Conservation (phyloP, 1,284 basidiomycete species). For the Naganishia sp. region DNA sequence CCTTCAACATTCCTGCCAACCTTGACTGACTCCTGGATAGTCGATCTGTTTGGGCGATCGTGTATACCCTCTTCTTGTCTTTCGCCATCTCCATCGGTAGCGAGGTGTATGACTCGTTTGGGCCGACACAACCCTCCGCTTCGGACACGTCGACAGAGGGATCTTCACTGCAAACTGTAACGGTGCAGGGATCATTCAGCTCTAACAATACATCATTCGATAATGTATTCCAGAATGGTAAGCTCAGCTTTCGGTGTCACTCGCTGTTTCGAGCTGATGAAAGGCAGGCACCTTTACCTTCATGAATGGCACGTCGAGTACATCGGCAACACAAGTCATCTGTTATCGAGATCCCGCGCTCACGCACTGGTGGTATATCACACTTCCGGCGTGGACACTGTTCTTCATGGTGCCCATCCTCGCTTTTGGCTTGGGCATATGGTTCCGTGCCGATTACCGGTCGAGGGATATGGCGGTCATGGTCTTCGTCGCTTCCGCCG, state of each 20-base stretch:
- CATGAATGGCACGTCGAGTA: slow-evolving; percentile 36
- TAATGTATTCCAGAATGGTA: slow-evolving; percentile 40
- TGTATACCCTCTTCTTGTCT: slow-evolving; percentile 43
- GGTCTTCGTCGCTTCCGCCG: slow-evolving; percentile 39
- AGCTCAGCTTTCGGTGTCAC: slow-evolving; percentile 2
- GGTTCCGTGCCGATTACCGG: slow-evolving; percentile 41
- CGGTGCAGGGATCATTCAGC: slow-evolving; percentile 37
- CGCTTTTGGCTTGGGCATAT: slow-evolving; percentile 40
- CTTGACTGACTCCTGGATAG: slow-evolving; percentile 20
- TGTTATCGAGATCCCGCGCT: slow-evolving; percentile 38
- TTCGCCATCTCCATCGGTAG: slow-evolving; percentile 42
- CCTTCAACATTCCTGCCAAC: neutral
- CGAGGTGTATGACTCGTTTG: slow-evolving; percentile 42
- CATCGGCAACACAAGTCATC: slow-evolving; percentile 33
- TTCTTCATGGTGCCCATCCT: slow-evolving; percentile 42
- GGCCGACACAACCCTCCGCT: slow-evolving; percentile 35
- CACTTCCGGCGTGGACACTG: slow-evolving; percentile 39
- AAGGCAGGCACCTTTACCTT: slow-evolving; percentile 41
- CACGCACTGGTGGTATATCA: slow-evolving; percentile 40
- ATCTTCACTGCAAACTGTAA: slow-evolving; percentile 22
- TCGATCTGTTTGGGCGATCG: slow-evolving; percentile 43
- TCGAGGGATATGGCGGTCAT: slow-evolving; percentile 41
- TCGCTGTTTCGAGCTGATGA: neutral
- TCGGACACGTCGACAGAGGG: slow-evolving; percentile 26
- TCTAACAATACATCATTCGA: slow-evolving; percentile 41